Conservation (phyloP, 352 stramenopile species). For the Globisporangium paddicum region DNA sequence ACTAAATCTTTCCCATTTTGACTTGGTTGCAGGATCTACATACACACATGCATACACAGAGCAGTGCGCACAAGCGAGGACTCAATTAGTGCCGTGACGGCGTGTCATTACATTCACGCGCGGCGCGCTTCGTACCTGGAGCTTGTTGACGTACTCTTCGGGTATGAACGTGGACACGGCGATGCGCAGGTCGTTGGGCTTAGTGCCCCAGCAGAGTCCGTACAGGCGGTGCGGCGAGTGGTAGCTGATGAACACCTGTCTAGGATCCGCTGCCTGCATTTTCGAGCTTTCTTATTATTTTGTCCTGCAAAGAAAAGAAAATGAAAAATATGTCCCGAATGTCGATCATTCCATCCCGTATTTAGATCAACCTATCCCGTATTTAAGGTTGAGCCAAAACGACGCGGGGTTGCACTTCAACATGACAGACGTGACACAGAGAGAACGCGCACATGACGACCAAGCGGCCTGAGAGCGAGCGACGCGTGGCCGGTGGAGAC, state of each 20-base stretch:
- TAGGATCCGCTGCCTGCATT: conserved; percentile 11
- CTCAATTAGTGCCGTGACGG: not conserved
- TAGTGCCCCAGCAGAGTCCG: conserved; percentile 70
- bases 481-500: not conserved
- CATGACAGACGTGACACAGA: not conserved
- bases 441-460: not conserved
- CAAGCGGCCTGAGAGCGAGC: not conserved
- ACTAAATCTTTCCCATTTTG: conserved; percentile 47
- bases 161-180: conserved; percentile 76
- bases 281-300: not conserved
- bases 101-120: not conserved
- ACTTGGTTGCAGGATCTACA: conserved; percentile 60
- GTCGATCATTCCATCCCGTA: too few species aligned
- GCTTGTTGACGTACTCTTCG: conserved; percentile 85
- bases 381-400: too few species aligned
- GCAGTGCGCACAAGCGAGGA: not conserved
- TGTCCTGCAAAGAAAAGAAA: not conserved
- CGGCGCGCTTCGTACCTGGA: conserved; percentile 47
- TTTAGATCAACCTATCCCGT: too few species aligned
- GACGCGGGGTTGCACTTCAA: conserved; percentile 2
- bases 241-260: conserved; percentile 69
- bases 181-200: conserved; percentile 54
- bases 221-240: conserved; percentile 58
- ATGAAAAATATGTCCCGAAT: not conserved
- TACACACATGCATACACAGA: not conserved